These are phyloP conservation scores for Musa troglodytarum DNA, from an alignment of 176 grass and related monocot species.

Conservation along the genomic window DNA sequence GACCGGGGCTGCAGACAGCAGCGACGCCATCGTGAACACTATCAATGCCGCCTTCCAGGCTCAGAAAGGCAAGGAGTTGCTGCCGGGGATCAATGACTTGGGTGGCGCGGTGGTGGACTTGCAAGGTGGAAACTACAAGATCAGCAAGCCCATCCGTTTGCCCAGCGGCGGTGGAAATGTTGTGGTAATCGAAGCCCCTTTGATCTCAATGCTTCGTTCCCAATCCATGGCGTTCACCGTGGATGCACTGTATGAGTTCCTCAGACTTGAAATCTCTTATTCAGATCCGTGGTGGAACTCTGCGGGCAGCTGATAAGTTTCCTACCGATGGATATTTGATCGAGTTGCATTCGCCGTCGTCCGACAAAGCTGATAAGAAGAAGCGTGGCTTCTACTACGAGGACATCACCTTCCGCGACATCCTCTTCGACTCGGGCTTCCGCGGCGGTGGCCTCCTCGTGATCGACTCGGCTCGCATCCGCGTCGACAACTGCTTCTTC, in stretches of 20 bases:
- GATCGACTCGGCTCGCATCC: slow-evolving; percentile 48
- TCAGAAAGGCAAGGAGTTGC: slow-evolving; percentile 23
- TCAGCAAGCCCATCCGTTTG: slow-evolving; percentile 28
- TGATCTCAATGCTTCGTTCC: too few relatives aligned
- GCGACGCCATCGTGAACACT: slow-evolving; percentile 20
- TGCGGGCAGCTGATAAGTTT: slow-evolving; percentile 53
- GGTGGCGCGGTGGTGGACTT: slow-evolving; percentile 29
- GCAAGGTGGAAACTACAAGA: slow-evolving; percentile 29
- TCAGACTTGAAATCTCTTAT: too few relatives aligned
- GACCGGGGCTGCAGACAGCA: slow-evolving; percentile 27
- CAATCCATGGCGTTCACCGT: too few relatives aligned
- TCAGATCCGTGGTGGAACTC: slow-evolving; percentile 55
- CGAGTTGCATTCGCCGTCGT: slow-evolving; percentile 37
- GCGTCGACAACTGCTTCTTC: slow-evolving; percentile 59
- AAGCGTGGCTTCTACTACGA: slow-evolving; percentile 41
- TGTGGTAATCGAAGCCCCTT: slow-evolving; percentile 5
- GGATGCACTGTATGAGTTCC: too few relatives aligned
- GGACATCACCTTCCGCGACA: slow-evolving; percentile 50
- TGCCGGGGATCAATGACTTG: slow-evolving; percentile 23
- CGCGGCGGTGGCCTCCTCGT: slow-evolving; percentile 58
- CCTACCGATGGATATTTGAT: slow-evolving; percentile 61
- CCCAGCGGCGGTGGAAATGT: slow-evolving; percentile 32
- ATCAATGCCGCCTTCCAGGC: slow-evolving; percentile 22
- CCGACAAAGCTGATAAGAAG: neutral
- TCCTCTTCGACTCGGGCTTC: slow-evolving; percentile 63